phyloP scores from a whole-genome alignment of 176 grass and related monocot genomes.

The Lolium perenne region DNA sequence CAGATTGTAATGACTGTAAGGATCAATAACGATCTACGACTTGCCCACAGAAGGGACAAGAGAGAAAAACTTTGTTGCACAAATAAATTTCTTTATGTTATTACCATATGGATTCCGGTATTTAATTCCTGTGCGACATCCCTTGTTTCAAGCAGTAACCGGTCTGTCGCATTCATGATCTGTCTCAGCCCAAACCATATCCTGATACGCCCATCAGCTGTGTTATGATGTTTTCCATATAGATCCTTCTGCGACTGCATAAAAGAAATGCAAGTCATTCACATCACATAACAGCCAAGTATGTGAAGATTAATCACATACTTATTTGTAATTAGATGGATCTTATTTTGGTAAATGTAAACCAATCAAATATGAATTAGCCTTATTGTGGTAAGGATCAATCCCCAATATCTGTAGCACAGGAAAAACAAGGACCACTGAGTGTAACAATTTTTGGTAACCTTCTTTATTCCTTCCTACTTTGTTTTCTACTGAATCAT shows the following conservation, averaged over 20 bases:
- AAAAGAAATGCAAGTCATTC: constrained; percentile 15
- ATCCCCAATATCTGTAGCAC: constrained; percentile 8
- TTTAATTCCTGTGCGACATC: constrained; percentile 76
- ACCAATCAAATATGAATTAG: constrained; percentile 26
- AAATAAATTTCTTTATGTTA: constrained; percentile 36
- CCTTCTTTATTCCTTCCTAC: not conserved
- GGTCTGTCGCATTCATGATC: constrained; percentile 91
- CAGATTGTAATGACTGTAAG: not conserved
- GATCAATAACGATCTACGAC: not conserved
- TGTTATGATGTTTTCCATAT: constrained; percentile 81
- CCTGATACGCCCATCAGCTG: constrained; percentile 84
- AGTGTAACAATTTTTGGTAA: not conserved
- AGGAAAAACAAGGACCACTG: constrained; percentile 1
- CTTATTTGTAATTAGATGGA: not conserved
- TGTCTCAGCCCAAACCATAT: constrained; percentile 98
- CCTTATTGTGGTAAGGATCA: constrained; percentile 3
- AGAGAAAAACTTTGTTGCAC: not conserved
- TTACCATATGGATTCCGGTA: constrained; percentile 98
- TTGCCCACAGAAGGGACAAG: constrained; percentile 11
- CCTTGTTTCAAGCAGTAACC: constrained; percentile 84
- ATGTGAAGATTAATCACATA: constrained; percentile 18
- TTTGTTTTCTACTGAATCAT: not conserved
- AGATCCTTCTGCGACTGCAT: constrained; percentile 83
- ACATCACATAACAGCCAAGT: constrained; percentile 17
- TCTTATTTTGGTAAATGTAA: constrained; percentile 25